Conservation (phyloP, 139 green algal species). For the Nannochloris sp. region DNA sequence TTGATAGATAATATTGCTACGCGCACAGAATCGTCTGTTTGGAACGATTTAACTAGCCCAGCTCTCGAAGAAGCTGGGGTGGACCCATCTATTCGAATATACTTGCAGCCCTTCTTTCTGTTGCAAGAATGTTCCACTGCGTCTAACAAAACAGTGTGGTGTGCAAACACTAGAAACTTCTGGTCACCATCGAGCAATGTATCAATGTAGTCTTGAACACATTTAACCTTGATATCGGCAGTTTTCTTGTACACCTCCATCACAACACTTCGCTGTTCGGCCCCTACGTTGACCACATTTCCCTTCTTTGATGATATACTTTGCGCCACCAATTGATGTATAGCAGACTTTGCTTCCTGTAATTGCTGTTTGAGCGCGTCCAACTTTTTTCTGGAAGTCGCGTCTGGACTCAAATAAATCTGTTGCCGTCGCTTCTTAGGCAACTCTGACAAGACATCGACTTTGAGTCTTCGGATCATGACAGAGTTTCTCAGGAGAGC, state of each 20-base stretch:
- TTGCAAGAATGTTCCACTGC: conserved; percentile 48
- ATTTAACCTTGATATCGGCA: conserved; percentile 56
- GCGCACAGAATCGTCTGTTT: conserved; percentile 41
- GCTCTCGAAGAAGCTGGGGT: conserved; percentile 48
- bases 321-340: conserved; percentile 8
- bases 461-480: conserved; percentile 90
- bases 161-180: conserved; percentile 93
- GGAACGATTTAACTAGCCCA: conserved; percentile 50
- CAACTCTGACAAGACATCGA: conserved; percentile 83
- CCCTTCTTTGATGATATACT: not conserved
- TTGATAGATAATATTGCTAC: conserved; percentile 85
- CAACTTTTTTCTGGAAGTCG: conserved; percentile 30
- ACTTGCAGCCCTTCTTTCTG: conserved; percentile 30
- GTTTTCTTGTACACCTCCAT: conserved; percentile 57
- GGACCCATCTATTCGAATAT: conserved; percentile 83
- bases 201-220: conserved; percentile 52
- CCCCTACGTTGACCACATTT: not conserved
- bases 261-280: conserved; percentile 19
- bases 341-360: conserved; percentile 17
- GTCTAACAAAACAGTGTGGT: conserved; percentile 57
- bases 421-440: conserved; percentile 79
- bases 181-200: conserved; percentile 49
- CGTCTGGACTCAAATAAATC: conserved; percentile 41
- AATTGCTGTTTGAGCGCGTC: conserved; percentile 12
- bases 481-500: conserved; percentile 53